Evolutionary conservation across 331 rosid species (phyloP), one percentile per base, ranked within the genome.

Genomic region (Quercus lobata): DNA sequence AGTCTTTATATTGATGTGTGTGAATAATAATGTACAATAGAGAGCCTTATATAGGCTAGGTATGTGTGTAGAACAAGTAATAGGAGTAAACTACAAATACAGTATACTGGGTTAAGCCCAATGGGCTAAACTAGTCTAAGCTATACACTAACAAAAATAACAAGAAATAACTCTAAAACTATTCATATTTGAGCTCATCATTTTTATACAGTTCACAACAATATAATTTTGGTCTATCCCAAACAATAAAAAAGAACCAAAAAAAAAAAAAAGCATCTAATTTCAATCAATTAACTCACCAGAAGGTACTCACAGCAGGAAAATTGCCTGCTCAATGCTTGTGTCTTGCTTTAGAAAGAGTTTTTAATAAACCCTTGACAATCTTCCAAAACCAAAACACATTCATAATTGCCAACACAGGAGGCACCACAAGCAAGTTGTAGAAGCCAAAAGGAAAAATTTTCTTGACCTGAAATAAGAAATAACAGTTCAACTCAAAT

Each of bases 371-470:
- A 60, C 98, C 98, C 88, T 83, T 94, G 32, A 89, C 83, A 66
- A 92, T 94, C 90, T 94, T 94, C 97, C 97, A 92, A 81, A 94
- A 94, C 98, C 98, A 94, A 58, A 91, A 85, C 46, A 91, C 18
- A 65, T 94, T 94, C 97, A 94, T 83, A 21, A 74, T 6, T 75
- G 89, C 55, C 78, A 94, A 61, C 83, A 85, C 69, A 25, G 94
- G 89, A 44, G 98, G 80, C 69, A 92, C 90, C 66, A 46, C n/a
- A 58, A 94, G 81, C 86, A 94, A 30, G 88, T 86, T 88, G 86
- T 91, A 94, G 76, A 89, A 92, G 21, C 94, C 97, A 73, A 92
- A 24, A 11, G 97, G 91, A 73, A 75, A 89, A 14, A 92, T 73
- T 72, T 81, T 62, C 84, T 85, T 87, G 17, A 94, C 93, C 98